Percentiles rank a stretch among this genome's conserved stretches.
phyloP scores from a whole-genome alignment of 2,329 filamentous ascomycete species.

The Fusarium compactum region DNA sequence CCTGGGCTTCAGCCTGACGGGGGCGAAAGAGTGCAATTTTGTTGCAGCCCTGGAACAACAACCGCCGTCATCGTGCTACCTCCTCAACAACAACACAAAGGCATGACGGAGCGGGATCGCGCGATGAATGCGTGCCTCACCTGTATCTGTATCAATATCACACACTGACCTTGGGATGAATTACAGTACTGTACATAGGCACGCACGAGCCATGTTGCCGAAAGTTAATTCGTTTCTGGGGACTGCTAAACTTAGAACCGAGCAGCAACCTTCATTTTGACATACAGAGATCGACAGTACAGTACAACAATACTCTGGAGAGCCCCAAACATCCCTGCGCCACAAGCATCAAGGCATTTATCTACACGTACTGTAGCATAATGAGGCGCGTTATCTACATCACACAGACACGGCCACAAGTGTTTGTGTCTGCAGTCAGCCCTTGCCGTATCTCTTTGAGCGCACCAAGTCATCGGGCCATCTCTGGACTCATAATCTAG shows the following conservation, averaged over 20 bases:
- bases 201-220: slow-evolving; percentile 36
- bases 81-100: slow-evolving; percentile 2
- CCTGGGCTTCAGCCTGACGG: slow-evolving; percentile 2
- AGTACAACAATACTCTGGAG: not conserved
- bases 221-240: slow-evolving; percentile 26
- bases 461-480: slow-evolving; percentile 1
- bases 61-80: slow-evolving; percentile 10
- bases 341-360: slow-evolving; percentile 6
- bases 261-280: slow-evolving; percentile 23
- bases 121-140: not conserved
- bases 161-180: slow-evolving; percentile 14
- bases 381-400: slow-evolving; percentile 14
- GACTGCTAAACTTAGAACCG: slow-evolving; percentile 37
- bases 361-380: not conserved
- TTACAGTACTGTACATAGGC: not conserved
- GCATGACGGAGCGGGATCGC: not conserved
- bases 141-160: not conserved
- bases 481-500: not conserved
- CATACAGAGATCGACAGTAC: slow-evolving; percentile 30
- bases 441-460: not conserved
- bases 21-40: slow-evolving; percentile 8
- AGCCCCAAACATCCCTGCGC: slow-evolving; percentile 26
- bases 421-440: not conserved
- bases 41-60: slow-evolving; percentile 36
- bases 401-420: not conserved